Evolutionary conservation across 805 yeast genomes (phyloP), one percentile per base, ranked within the genome.

Genomic region (Ogataea polymorpha): DNA sequence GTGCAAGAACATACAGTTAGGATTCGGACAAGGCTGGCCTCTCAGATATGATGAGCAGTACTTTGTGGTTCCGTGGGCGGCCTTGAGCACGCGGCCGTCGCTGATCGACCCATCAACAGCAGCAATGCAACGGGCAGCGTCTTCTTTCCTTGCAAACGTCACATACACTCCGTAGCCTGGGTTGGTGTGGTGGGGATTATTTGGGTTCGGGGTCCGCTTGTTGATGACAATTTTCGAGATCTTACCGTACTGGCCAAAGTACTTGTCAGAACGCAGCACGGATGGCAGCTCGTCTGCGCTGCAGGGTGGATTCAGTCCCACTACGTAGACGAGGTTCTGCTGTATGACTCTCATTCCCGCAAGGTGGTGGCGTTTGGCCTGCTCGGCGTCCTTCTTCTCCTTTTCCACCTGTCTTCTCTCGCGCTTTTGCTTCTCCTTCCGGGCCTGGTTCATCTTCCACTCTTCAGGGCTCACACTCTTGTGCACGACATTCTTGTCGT

Each of bases 281-380:
- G 84, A 65, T 45, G 89, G 93, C 41, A 93, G 76, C 39, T 85
- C 95, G 44, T 93, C 98, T 40, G 87, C 83, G 7, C 90, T 81
- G 45, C 85, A 80, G 27, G 84, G 84, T 1, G 96, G 96, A 56
- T 89, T 89, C 50, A 93, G 71, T 0, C 99, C 99, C 16, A 95
- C 91, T 12, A 93, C 97, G 56, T 93, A 93, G 4, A 93, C 99
- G 58, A 93, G 71, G 62, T 93, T 93, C 71, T 93, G 95, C 67
- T 93, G 99, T 37, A 93, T 93, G n/a, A 93, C 99, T 51, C 99
- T 79, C 82, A 93, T 86, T 25, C 96, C 97, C 7, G 98, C 93
- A 53, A 93, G 73, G 62, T 90, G 96, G 59, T 85, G 87, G 65
- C 95, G 86, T 55, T 75, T 74, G 31, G 80, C 82, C 63, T 80